Base-by-base conservation (phyloP, 768 basidiomycete species). In the Boletus eberwhitei region DNA sequence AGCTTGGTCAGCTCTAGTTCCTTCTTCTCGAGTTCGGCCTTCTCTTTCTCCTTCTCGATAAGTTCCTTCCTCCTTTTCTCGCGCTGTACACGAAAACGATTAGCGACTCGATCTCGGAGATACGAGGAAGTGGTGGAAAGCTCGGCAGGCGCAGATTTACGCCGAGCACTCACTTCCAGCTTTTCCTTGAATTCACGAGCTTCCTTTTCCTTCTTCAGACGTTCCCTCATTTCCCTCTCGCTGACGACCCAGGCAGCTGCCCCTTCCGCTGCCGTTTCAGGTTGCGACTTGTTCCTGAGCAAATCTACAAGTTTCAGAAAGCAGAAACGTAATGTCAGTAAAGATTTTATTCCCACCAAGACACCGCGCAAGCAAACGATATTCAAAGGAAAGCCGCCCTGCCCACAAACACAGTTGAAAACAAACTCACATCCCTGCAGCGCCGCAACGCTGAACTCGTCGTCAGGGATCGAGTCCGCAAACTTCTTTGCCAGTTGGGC, bases 361-460 rank as follows among this genome's bases (percentile, higher is more conserved):
- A 55, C 64, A 58, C 62, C 50, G 52, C 58, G 58, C 63, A 59
- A 63, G 49, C 48, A 60, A 62, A 26, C 54, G 42, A 61, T 31
- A 48, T 31, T 37, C 22, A 4, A 26, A 34, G 11, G 35, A 48
- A 48, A 19, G 14, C n/a, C 40, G 48, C 19, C 42, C 26, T 19
- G 49, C 39, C 31, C n/a, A n/a, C n/a, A n/a, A n/a, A n/a, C n/a
- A n/a, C n/a, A n/a, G n/a, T n/a, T n/a, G 61, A 59, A 44, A 57
- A 50, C 22, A 64, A 35, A 85, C 88, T 81, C 69, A 90, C 88
- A 93, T 69, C 91, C 93, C 74, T 95, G 93, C 50, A 97, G 75
- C 53, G 90, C 87, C 19, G 93, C 93, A 51, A 94, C 88, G 64
- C 88, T 90, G 66, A 94, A 91, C 73, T 90, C 88, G 38, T 87